phyloP scores from a whole-genome alignment of 805 yeast species.

The Kodamaea neixiangensis region DNA sequence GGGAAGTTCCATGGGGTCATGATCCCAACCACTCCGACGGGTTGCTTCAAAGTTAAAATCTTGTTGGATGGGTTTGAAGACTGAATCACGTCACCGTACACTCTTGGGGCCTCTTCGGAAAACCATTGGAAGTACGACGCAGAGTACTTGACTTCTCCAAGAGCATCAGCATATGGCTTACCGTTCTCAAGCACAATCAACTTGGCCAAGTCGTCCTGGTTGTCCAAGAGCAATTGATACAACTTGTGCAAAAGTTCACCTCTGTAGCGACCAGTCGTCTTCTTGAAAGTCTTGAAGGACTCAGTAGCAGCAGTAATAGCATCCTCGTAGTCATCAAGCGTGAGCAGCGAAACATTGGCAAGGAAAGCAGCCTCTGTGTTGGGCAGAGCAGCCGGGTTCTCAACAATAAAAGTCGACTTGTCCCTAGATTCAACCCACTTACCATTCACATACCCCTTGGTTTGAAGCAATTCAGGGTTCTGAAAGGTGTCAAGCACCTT shows the following conservation, averaged over 20 bases:
- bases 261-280: conserved; percentile 58
- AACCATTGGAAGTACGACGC: conserved; percentile 89
- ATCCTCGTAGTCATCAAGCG: conserved; percentile 47
- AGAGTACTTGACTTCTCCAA: conserved; percentile 66
- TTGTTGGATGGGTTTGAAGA: conserved; percentile 50
- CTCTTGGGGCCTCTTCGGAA: conserved; percentile 76
- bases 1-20: conserved; percentile 89
- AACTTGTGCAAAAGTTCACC: conserved; percentile 53
- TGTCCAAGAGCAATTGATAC: conserved; percentile 54
- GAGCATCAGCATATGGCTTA: conserved; percentile 69
- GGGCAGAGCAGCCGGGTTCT: conserved; percentile 67
- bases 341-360: conserved; percentile 57
- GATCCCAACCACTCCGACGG: conserved; percentile 81
- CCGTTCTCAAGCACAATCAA: conserved; percentile 73
- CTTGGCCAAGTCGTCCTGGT: conserved; percentile 65
- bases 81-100: conserved; percentile 66
- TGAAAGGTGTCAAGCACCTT: conserved; percentile 27
- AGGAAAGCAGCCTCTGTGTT: conserved; percentile 40
- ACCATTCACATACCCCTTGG: conserved; percentile 72
- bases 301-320: conserved; percentile 58
- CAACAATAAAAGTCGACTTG: conserved; percentile 57
- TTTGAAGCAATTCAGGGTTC: conserved; percentile 53
- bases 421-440: conserved; percentile 58
- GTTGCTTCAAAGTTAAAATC: conserved; percentile 64
- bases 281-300: conserved; percentile 55